Evolutionary conservation across 345 rosid genomes (phyloP), one percentile per base, ranked within the genome.

Genomic region (Alliaria petiolata): DNA sequence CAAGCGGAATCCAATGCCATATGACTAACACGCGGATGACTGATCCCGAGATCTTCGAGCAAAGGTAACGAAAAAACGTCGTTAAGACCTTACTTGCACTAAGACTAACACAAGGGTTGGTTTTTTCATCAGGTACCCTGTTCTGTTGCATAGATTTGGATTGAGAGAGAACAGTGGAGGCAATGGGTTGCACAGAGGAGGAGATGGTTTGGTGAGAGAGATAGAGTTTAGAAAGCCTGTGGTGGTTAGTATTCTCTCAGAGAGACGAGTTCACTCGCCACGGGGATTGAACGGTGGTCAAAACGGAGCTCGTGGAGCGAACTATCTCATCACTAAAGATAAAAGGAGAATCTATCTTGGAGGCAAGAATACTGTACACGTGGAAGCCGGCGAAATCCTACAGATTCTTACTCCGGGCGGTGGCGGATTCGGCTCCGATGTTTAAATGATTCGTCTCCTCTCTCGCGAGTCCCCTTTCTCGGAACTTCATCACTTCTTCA

Each of bases 21-120:
- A 91, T 95, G 99, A 95, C 97, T 7, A 95, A 91, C 72, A 95
- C 99, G 0, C 90, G 99, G 0, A 95, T 95, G 93, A 95, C 99
- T 8, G 99, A 89, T 86, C 96, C 97, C 0, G 99, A 95, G 89
- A 95, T 91, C 63, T 95, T 95, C 3, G 97, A 91, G 79, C 96
- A 87, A 80, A 88, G 99, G 64, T 74, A 66, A 30, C 17, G 15
- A 47, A 52, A 62, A 22, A 54, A 34, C 15, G 26, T 38, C 3
- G 47, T 51, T 35, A 62, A 4, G 11, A 53, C 14, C 3, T 12
- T n/a, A 5, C 57, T 36, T 30, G 22, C 17, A 38, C 53, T 69
- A 36, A 22, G 8, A 51, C 64, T 72, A 56, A 73, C 45, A 28
- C 19, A 46, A 30, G 28, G 60, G 4, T 65, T 63, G 60, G 4